phyloP scores from a whole-genome alignment of 257 asterid genomes.

The Coffea eugenioides region DNA sequence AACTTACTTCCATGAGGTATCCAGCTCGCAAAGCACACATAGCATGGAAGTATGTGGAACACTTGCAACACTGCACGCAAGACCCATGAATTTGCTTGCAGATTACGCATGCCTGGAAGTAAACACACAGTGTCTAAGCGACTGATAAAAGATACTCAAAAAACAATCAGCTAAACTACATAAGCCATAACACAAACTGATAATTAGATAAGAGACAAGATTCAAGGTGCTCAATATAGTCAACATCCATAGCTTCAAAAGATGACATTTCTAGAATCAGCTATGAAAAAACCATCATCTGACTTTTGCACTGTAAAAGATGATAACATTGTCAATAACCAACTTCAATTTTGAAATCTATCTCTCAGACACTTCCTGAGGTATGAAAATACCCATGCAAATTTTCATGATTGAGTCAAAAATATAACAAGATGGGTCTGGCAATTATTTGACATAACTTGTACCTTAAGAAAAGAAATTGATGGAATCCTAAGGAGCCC shows the following conservation, averaged over 20 bases:
- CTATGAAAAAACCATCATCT: neutral
- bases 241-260: neutral
- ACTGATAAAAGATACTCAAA: neutral
- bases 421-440: neutral
- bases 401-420: neutral
- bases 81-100: conserved; percentile 94
- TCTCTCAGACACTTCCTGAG: neutral
- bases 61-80: conserved; percentile 90
- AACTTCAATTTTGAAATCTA: neutral
- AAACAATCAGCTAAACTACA: neutral
- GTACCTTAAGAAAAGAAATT: conserved; percentile 67
- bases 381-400: conserved; percentile 11
- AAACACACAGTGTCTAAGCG: conserved; percentile 3
- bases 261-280: neutral
- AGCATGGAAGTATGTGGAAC: conserved; percentile 79
- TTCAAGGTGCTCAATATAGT: no score
- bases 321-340: neutral
- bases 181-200: conserved; percentile 5
- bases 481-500: conserved; percentile 77
- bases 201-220: neutral
- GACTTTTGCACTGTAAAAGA: neutral
- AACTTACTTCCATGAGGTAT: conserved; percentile 84
- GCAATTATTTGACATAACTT: conserved; percentile 8
- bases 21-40: conserved; percentile 94
- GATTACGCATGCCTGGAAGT: conserved; percentile 70